A percentile compares a stretch with the other conserved stretches of the same genome.
Evolutionary conservation across 805 yeast species (phyloP).

Genomic region (Komagataella phaffii): DNA sequence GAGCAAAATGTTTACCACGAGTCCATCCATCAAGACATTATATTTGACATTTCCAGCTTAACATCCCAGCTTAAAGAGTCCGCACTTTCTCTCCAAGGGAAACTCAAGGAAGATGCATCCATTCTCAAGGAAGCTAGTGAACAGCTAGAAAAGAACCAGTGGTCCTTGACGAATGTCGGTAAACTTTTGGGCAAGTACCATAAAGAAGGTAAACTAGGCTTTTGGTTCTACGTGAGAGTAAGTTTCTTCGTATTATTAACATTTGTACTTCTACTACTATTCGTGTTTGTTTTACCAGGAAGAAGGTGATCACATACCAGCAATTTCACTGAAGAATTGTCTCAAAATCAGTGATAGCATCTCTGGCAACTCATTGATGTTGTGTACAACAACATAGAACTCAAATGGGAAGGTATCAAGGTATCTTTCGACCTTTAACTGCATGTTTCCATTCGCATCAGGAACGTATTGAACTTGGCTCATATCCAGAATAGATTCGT

Average conservation of each 20-base stretch:
- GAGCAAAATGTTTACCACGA: conserved; percentile 17
- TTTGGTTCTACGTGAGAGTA: conserved; percentile 19
- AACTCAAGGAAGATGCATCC: conserved; percentile 17
- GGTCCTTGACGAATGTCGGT: conserved; percentile 15
- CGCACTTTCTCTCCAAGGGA: conserved; percentile 18
- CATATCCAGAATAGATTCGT: conserved; percentile 88
- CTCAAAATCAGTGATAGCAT: conserved; percentile 82
- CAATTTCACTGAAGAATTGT: conserved; percentile 78
- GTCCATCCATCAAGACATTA: conserved; percentile 16
- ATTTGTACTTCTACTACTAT: conserved; percentile 8
- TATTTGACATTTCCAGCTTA: conserved; percentile 18
- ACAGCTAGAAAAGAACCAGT: conserved; percentile 17
- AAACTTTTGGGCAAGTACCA: conserved; percentile 15
- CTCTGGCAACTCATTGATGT: conserved; percentile 81
- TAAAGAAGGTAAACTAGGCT: conserved; percentile 16
- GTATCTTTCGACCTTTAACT: conserved; percentile 68
- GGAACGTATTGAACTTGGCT: conserved; percentile 78
- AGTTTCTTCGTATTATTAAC: conserved; percentile 10
- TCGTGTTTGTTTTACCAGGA: conserved; percentile 6
- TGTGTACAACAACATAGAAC: conserved; percentile 85
- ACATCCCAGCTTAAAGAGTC: conserved; percentile 15
- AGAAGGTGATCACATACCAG: conserved; percentile 10
- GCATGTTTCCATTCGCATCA: conserved; percentile 56
- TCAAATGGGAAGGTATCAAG: conserved; percentile 94
- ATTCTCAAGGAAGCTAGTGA: conserved; percentile 19